These are phyloP conservation scores for Entomortierella lignicola DNA, from an alignment of 192 early-diverging fungal species.

Conservation along the genomic window DNA sequence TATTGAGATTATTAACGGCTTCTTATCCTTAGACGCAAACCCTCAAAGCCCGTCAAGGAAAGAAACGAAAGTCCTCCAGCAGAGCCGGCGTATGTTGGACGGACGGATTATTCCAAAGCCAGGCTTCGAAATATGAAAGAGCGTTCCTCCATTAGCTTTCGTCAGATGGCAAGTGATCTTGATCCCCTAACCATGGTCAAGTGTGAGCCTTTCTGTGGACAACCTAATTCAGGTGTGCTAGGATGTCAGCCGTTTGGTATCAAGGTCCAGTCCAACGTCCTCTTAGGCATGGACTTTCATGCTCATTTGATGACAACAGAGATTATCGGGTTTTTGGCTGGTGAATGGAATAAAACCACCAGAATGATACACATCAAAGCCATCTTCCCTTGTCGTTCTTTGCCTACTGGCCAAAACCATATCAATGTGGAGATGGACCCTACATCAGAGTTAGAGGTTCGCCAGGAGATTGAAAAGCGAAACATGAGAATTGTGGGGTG, in stretches of 20 bases:
- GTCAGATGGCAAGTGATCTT: slow-evolving; percentile 57
- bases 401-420: slow-evolving; percentile 75
- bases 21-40: slow-evolving; percentile 31
- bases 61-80: slow-evolving; percentile 12
- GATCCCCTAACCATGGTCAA: slow-evolving; percentile 88
- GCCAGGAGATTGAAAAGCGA: slow-evolving; percentile 75
- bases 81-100: slow-evolving; percentile 56
- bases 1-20: no score
- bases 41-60: slow-evolving; percentile 28
- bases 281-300: slow-evolving; percentile 92
- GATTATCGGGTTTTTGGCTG: slow-evolving; percentile 91
- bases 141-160: slow-evolving; percentile 55
- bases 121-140: slow-evolving; percentile 61
- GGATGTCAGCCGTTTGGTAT: slow-evolving; percentile 88
- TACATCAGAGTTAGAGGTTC: slow-evolving; percentile 77
- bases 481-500: slow-evolving; percentile 89
- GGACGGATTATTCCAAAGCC: slow-evolving; percentile 67
- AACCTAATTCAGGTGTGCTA: slow-evolving; percentile 68
- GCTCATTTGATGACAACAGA: slow-evolving; percentile 90
- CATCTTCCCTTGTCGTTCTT: slow-evolving; percentile 81
- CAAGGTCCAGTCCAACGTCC: slow-evolving; percentile 77
- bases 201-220: slow-evolving; percentile 79
- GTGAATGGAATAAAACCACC: slow-evolving; percentile 70
- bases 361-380: slow-evolving; percentile 65
- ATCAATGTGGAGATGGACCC: slow-evolving; percentile 95